Evolutionary conservation across 73 alveolate species (phyloP).

Genomic region (Uronychia setigera): DNA sequence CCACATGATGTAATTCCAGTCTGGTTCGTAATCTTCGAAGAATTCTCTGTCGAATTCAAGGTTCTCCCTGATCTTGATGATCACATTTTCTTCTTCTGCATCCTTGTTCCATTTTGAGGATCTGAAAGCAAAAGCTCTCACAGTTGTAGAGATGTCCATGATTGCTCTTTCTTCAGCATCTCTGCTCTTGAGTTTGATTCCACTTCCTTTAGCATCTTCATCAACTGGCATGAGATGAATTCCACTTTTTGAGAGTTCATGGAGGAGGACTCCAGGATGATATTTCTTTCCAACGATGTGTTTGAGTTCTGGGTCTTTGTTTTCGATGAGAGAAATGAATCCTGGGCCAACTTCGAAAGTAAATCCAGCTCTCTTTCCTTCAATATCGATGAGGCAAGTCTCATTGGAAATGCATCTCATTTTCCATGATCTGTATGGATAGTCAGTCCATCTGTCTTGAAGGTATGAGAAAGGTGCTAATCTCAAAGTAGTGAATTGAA

Average conservation of each 20-base stretch:
- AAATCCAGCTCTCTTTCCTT: slow-evolving; percentile 62
- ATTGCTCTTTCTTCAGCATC: slow-evolving; percentile 79
- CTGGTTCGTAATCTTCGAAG: slow-evolving; percentile 80
- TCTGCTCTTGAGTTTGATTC: slow-evolving; percentile 44
- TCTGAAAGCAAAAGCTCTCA: slow-evolving; percentile 67
- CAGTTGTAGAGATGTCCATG: slow-evolving; percentile 56
- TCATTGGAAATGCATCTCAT: slow-evolving; percentile 76
- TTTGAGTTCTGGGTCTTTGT: slow-evolving; percentile 69
- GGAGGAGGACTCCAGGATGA: slow-evolving; percentile 71
- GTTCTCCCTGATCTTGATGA: slow-evolving; percentile 70
- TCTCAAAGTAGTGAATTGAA: slow-evolving; percentile 57
- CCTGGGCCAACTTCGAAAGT: slow-evolving; percentile 77
- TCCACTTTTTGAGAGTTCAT: slow-evolving; percentile 72
- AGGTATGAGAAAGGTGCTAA: slow-evolving; percentile 75
- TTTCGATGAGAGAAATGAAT: slow-evolving; percentile 64
- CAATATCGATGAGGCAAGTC: slow-evolving; percentile 66
- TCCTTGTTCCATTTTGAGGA: slow-evolving; percentile 61
- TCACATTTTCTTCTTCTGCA: slow-evolving; percentile 45
- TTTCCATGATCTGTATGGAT: slow-evolving; percentile 77
- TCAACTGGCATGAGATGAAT: slow-evolving; percentile 74
- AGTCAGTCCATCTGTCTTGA: slow-evolving; percentile 74
- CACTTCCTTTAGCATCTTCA: slow-evolving; percentile 69
- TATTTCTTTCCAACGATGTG: slow-evolving; percentile 58
- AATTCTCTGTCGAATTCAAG: slow-evolving; percentile 72
- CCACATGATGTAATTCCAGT: slow-evolving; percentile 74